These are phyloP conservation scores for Camellia lanceoleosa DNA, from an alignment of 148 eudicot species.

Conservation along the genomic window DNA sequence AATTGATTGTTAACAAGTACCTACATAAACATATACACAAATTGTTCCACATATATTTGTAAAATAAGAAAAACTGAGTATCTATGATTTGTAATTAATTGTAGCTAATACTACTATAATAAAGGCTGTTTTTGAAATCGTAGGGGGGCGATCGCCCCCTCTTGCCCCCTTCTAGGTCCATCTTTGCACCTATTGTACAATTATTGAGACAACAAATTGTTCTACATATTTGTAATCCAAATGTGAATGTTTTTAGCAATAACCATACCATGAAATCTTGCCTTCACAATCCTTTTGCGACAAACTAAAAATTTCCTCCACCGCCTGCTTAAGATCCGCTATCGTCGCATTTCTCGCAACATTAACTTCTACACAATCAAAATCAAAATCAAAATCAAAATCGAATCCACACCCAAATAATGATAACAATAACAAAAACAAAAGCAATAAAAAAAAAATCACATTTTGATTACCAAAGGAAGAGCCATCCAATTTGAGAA, in stretches of 20 bases:
- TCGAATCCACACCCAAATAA: not conserved
- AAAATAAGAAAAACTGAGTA: not conserved
- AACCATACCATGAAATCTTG: conserved; percentile 32
- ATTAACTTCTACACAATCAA: conserved; percentile 24
- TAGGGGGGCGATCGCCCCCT: no score
- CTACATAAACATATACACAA: not conserved
- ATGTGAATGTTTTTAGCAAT: not conserved
- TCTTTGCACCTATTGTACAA: not conserved
- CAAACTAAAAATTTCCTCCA: conserved; percentile 28
- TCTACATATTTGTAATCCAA: not conserved
- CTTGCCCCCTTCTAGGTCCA: no score
- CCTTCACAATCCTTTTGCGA: conserved; percentile 19
- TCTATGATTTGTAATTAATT: no score
- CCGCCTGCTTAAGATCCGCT: conserved; percentile 30
- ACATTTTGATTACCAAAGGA: conserved; percentile 28
- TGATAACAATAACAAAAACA: not conserved
- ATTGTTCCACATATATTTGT: not conserved
- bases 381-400: conserved; percentile 12
- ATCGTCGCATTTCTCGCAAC: conserved; percentile 36
- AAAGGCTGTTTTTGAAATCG: no score
- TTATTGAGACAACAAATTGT: not conserved
- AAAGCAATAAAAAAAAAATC: not conserved
- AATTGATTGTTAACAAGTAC: not conserved
- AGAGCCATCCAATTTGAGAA: conserved; percentile 45
- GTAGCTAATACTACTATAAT: no score